These are phyloP conservation scores for Anthoceros angustus DNA, from an alignment of 225 moss, liverwort and hornwort genomes.

Conservation along the genomic window DNA sequence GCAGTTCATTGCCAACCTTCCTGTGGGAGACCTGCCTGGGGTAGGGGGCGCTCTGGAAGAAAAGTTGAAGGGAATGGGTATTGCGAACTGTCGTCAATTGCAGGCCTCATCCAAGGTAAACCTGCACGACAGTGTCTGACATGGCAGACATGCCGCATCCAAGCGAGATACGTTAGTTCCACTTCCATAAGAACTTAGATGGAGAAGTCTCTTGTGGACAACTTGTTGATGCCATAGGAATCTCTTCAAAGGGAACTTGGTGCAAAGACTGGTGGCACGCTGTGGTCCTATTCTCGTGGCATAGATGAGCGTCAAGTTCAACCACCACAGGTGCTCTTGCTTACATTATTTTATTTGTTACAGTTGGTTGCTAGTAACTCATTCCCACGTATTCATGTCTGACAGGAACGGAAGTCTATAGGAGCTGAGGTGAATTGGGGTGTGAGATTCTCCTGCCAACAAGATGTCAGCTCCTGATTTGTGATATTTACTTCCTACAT, in stretches of 20 bases:
- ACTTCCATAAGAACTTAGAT: no score
- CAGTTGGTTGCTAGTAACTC: constrained; percentile 2
- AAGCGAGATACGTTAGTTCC: no score
- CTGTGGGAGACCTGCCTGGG: constrained; percentile 86
- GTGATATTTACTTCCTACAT: not conserved
- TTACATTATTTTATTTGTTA: not conserved
- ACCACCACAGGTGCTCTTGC: constrained; percentile 51
- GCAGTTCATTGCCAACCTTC: constrained; percentile 57
- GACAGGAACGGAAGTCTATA: constrained; percentile 94
- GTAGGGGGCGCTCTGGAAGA: constrained; percentile 82
- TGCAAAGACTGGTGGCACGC: constrained; percentile 77
- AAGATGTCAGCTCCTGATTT: constrained; percentile 47
- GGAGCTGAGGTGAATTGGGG: constrained; percentile 99
- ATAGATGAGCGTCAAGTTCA: constrained; percentile 79
- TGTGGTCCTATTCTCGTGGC: constrained; percentile 85
- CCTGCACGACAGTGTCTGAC: no score
- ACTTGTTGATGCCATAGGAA: constrained; percentile 25
- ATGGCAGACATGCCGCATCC: no score
- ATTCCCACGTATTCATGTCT: constrained; percentile 11
- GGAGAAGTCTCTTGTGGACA: no score
- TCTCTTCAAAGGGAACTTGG: constrained; percentile 69
- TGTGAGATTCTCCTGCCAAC: constrained; percentile 62
- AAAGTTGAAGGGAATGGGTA: constrained; percentile 48
- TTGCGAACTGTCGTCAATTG: constrained; percentile 63
- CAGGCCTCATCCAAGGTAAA: constrained; percentile 55